Evolutionary conservation across 495 filamentous ascomycete species (phyloP).

Genomic region (Parachaetomium inaequale): DNA sequence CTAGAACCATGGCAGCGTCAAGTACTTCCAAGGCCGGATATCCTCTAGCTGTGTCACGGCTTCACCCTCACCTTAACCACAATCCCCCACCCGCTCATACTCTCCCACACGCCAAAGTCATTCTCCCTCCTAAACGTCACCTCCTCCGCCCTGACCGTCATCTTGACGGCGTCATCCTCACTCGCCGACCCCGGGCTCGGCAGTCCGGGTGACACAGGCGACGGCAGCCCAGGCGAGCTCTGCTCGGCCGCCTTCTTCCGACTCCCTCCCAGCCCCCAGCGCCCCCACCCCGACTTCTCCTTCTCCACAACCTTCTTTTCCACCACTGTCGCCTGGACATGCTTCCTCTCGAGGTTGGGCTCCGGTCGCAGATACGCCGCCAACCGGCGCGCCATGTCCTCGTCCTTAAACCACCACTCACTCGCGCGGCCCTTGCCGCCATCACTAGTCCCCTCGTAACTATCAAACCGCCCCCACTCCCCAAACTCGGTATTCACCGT

Average conservation of each 20-base stretch:
- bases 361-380: slow-evolving; percentile 44
- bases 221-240: slow-evolving; percentile 8
- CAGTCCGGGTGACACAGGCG: neutral
- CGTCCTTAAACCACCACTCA: slow-evolving; percentile 44
- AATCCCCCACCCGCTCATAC: slow-evolving; percentile 47
- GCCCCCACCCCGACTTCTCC: slow-evolving; percentile 12
- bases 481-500: slow-evolving; percentile 24
- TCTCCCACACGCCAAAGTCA: slow-evolving; percentile 51
- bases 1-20: too few species aligned
- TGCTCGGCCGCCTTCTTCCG: slow-evolving; percentile 3
- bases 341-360: slow-evolving; percentile 20
- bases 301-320: slow-evolving; percentile 17
- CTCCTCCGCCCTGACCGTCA: slow-evolving; percentile 48
- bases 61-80: slow-evolving; percentile 37
- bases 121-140: slow-evolving; percentile 52
- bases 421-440: neutral
- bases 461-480: slow-evolving; percentile 43
- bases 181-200: slow-evolving; percentile 5
- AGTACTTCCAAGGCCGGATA: too few species aligned
- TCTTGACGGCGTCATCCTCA: slow-evolving; percentile 27
- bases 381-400: slow-evolving; percentile 45
- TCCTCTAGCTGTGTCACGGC: neutral
- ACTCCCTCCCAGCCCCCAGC: slow-evolving; percentile 10
- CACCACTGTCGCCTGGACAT: slow-evolving; percentile 32
- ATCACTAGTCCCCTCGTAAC: slow-evolving; percentile 24